Base-by-base conservation (phyloP, 116 monocot species). In the Iris pallida region DNA sequence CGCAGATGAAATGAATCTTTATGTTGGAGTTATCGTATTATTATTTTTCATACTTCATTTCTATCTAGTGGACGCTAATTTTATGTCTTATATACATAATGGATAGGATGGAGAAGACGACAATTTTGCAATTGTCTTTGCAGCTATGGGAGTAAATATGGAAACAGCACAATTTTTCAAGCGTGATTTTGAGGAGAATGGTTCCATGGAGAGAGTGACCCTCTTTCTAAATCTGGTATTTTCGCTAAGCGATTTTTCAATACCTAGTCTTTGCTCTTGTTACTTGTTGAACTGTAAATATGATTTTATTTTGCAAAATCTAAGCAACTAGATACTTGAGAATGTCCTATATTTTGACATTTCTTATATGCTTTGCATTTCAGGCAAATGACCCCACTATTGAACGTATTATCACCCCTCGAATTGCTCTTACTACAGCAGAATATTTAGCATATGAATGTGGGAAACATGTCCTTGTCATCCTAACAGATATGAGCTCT, bases 331-430 rank as follows among this genome's bases (percentile, higher is more conserved):
- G 14, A 51, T 66, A 12, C n/a, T 53, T 6, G 51, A 6, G 0
- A 45, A 1, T 47, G 52, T 52, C 53, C 10, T 30, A 42, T 41
- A 41, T 4, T 59, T 8, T 4, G 6, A 47, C 53, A 45, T 52
- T 7, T 53, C 66, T 47, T 10, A 30, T 66, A 16, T 11, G 8
- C 16, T 49, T 71, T 47, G n/a, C 55, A 47, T 78, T 69, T 13
- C 85, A 99, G 99, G 99, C 99, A 53, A 99, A 99, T 81, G 99
- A 99, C 68, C 99, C 99, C n/a, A 99, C 99, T 4, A 99, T 99
- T 76, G 99, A 99, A 63, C 90, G 99, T 4, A 99, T 99, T 60
- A 93, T 99, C 40, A 99, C 99, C 44, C 99, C 99, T 68, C 77
- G 93, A 55, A 99, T 93, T 86, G 99, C 99, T 53, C 82, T 99